A percentile compares a stretch with the other conserved stretches of the same genome.
Conservation (phyloP, 2,329 filamentous ascomycete species). For the Apiospora koreana region DNA sequence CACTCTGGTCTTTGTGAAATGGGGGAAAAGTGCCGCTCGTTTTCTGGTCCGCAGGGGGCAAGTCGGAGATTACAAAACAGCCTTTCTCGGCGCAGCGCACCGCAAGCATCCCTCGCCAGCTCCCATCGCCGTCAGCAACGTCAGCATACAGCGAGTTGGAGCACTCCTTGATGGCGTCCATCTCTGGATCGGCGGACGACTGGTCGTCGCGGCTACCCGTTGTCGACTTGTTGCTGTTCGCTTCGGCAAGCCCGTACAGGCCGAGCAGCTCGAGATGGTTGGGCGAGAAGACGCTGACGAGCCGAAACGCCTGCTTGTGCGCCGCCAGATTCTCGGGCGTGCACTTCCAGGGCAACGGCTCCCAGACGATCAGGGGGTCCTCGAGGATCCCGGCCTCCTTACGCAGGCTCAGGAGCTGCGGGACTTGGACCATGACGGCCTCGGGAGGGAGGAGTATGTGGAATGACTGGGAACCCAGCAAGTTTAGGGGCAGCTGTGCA, state of each 20-base stretch:
- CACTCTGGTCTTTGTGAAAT: constrained; percentile 18
- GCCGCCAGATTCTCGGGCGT: constrained; percentile 25
- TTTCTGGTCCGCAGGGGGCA: too few relatives aligned
- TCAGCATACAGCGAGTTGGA: constrained; percentile 27
- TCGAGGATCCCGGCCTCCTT: neutral
- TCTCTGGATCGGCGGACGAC: too few relatives aligned
- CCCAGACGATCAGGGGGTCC: constrained; percentile 18
- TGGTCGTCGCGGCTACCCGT: constrained; percentile 23
- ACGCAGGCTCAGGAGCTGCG: constrained; percentile 21
- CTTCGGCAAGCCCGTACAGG: constrained; percentile 19
- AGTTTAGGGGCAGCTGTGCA: constrained; percentile 12
- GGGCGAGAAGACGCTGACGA: constrained; percentile 37
- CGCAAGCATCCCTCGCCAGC: constrained; percentile 19
- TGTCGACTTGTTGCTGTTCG: neutral
- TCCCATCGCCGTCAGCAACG: neutral
- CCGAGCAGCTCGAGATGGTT: constrained; percentile 37
- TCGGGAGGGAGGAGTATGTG: constrained; percentile 26
- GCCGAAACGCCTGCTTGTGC: constrained; percentile 24
- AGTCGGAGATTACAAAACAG: constrained; percentile 22
- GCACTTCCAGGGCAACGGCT: constrained; percentile 21
- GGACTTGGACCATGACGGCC: constrained; percentile 20
- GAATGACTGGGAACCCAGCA: constrained; percentile 23
- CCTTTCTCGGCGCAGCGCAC: constrained; percentile 34
- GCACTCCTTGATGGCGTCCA: neutral
- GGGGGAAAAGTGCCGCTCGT: constrained; percentile 29